Conservation (phyloP, 1,284 basidiomycete species). For the Malassezia japonica region DNA sequence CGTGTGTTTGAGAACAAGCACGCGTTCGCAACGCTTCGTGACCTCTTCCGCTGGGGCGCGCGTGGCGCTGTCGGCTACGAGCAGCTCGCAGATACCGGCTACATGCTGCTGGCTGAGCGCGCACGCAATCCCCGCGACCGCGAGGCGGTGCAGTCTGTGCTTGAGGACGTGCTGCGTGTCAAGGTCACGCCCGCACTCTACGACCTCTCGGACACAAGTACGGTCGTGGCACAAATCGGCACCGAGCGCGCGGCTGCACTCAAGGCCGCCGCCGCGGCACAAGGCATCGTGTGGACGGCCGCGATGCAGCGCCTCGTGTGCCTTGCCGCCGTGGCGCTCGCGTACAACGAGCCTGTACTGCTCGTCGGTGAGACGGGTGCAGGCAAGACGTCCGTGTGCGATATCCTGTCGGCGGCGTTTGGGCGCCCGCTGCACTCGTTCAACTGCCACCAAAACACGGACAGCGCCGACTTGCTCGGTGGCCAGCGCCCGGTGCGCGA, state of each 20-base stretch:
- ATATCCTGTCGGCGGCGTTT: slow-evolving; percentile 67
- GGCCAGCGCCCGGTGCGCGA: slow-evolving; percentile 87
- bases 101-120: slow-evolving; percentile 93
- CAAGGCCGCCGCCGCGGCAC: slow-evolving; percentile 50
- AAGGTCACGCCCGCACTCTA: slow-evolving; percentile 61
- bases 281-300: slow-evolving; percentile 69
- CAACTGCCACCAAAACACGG: slow-evolving; percentile 98
- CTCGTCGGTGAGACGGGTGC: slow-evolving; percentile 97
- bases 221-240: slow-evolving; percentile 30
- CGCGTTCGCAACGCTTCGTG: slow-evolving; percentile 89
- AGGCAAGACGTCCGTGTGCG: slow-evolving; percentile 95
- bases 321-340: slow-evolving; percentile 70
- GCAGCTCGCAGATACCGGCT: slow-evolving; percentile 88
- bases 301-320: slow-evolving; percentile 85
- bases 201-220: slow-evolving; percentile 48
- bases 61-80: slow-evolving; percentile 75
- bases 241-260: slow-evolving; percentile 18
- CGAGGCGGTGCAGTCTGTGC: slow-evolving; percentile 75
- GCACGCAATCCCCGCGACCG: slow-evolving; percentile 77
- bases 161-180: slow-evolving; percentile 83
- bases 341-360: slow-evolving; percentile 85
- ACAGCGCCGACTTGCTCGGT: slow-evolving; percentile 92
- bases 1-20: slow-evolving; percentile 97
- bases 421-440: slow-evolving; percentile 63
- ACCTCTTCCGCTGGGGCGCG: slow-evolving; percentile 93